Percentiles rank a stretch among this genome's conserved stretches.
phyloP scores from a whole-genome alignment of 345 rosid genomes.

The Arabis hirsuta region DNA sequence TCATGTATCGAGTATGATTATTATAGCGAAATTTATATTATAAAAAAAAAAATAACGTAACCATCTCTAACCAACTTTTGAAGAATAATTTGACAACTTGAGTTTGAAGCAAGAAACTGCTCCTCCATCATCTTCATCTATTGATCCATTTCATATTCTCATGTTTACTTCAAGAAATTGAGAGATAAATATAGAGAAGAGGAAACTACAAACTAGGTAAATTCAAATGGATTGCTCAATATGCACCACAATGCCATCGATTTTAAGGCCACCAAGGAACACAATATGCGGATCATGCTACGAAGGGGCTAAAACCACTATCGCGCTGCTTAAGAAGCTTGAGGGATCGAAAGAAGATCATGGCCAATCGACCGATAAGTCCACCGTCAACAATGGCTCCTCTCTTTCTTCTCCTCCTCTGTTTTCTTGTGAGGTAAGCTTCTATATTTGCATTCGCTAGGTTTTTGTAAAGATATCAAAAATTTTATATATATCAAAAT shows the following conservation, averaged over 20 bases:
- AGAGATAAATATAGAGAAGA: background rate
- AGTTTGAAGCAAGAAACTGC: slow-evolving; percentile 40
- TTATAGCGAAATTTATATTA: background rate
- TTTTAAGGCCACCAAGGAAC: slow-evolving; percentile 86
- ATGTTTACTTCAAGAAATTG: slow-evolving; percentile 3
- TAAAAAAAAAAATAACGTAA: slow-evolving; percentile 30
- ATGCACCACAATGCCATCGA: slow-evolving; percentile 72
- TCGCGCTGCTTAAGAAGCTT: slow-evolving; percentile 59
- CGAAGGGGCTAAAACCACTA: slow-evolving; percentile 63
- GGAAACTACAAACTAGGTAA: background rate
- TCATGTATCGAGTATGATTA: slow-evolving; percentile 32
- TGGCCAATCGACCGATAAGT: slow-evolving; percentile 26
- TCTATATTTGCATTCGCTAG: background rate
- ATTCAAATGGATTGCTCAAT: slow-evolving; percentile 77
- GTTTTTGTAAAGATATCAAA: background rate
- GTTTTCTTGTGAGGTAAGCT: slow-evolving; percentile 72
- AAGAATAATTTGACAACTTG: slow-evolving; percentile 37
- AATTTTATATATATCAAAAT: background rate
- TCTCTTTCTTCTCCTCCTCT: slow-evolving; percentile 42
- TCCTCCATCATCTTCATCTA: slow-evolving; percentile 28
- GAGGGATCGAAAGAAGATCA: slow-evolving; percentile 47
- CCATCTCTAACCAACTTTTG: slow-evolving; percentile 45
- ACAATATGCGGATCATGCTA: slow-evolving; percentile 79
- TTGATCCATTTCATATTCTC: slow-evolving; percentile 25
- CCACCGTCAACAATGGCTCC: slow-evolving; percentile 25